phyloP scores from a whole-genome alignment of 2,329 filamentous ascomycete species.

The Colletotrichum lentis region DNA sequence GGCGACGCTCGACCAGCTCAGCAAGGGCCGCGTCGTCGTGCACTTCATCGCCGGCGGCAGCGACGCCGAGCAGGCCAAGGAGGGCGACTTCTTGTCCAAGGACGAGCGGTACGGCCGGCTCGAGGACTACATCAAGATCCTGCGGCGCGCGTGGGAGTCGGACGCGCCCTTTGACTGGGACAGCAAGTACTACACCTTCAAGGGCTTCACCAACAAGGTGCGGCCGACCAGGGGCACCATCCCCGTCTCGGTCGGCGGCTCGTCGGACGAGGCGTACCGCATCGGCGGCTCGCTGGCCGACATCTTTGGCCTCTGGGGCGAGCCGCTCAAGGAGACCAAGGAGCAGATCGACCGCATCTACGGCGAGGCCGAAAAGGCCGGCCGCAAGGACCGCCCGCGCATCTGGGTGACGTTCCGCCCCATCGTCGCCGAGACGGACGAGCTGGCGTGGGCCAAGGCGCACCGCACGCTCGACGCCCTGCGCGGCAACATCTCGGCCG shows the following conservation, averaged over 20 bases:
- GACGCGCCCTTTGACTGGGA: conserved; percentile 68
- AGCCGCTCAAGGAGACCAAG: conserved; percentile 69
- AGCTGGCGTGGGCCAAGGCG: conserved; percentile 69
- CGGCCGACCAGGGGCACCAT: conserved; percentile 62
- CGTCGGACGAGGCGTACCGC: conserved; percentile 66
- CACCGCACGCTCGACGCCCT: conserved; percentile 63
- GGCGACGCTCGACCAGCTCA: conserved; percentile 68
- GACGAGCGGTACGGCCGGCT: conserved; percentile 65
- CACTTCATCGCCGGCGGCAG: conserved; percentile 71
- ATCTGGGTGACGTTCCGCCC: conserved; percentile 73
- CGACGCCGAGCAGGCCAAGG: conserved; percentile 66
- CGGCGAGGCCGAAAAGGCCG: conserved; percentile 65
- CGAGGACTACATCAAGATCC: conserved; percentile 69
- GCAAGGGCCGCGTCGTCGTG: conserved; percentile 64
- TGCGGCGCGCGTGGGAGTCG: conserved; percentile 66
- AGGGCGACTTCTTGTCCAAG: conserved; percentile 67
- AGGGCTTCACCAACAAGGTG: conserved; percentile 63
- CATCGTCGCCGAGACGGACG: conserved; percentile 68
- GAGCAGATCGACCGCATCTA: conserved; percentile 69
- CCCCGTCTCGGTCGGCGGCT: conserved; percentile 67
- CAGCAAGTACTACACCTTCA: conserved; percentile 67
- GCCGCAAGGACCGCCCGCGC: conserved; percentile 61
- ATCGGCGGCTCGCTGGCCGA: conserved; percentile 66
- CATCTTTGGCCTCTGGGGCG: conserved; percentile 71
- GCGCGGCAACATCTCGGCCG: conserved; percentile 52